Percentiles rank a stretch among this genome's conserved stretches.
These are phyloP conservation scores for Saccharomyces pastorianus DNA, from an alignment of 1,139 yeast species.

Conservation along the genomic window DNA sequence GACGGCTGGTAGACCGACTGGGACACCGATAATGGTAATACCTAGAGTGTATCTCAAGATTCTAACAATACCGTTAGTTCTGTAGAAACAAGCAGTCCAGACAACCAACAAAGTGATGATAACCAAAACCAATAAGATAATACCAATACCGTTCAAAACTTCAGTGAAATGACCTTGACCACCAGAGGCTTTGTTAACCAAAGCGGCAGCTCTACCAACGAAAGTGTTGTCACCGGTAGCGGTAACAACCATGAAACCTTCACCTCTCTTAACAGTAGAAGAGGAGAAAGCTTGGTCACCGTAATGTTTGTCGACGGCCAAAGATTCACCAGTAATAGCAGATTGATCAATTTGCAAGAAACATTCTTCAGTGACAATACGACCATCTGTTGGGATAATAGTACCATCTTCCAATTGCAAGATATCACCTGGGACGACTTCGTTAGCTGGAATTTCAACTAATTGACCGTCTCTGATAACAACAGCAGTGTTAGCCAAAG, in stretches of 20 bases:
- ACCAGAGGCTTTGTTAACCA: slow-evolving; percentile 87
- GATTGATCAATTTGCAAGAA: slow-evolving; percentile 92
- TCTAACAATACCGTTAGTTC: slow-evolving; percentile 76
- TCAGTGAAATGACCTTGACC: slow-evolving; percentile 95
- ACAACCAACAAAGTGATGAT: slow-evolving; percentile 77
- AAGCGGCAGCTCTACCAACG: slow-evolving; percentile 93
- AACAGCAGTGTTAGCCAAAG: slow-evolving; percentile 78
- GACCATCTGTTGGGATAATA: slow-evolving; percentile 91
- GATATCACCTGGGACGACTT: slow-evolving; percentile 87
- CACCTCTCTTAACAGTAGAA: slow-evolving; percentile 93
- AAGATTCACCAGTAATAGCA: slow-evolving; percentile 93
- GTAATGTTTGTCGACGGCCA: slow-evolving; percentile 83
- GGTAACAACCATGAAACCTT: slow-evolving; percentile 86
- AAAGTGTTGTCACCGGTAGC: slow-evolving; percentile 90
- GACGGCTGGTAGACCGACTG: slow-evolving; percentile 98
- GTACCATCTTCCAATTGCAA: slow-evolving; percentile 88
- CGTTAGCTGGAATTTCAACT: slow-evolving; percentile 64
- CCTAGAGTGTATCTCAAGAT: slow-evolving; percentile 91
- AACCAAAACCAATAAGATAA: slow-evolving; percentile 79
- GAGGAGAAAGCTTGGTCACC: slow-evolving; percentile 88
- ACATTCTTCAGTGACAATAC: slow-evolving; percentile 78
- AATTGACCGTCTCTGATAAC: slow-evolving; percentile 77
- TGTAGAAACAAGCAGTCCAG: slow-evolving; percentile 91
- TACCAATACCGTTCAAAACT: slow-evolving; percentile 94
- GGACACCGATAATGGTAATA: slow-evolving; percentile 96